phyloP scores from a whole-genome alignment of 345 rosid species.

The Laguncularia racemosa region DNA sequence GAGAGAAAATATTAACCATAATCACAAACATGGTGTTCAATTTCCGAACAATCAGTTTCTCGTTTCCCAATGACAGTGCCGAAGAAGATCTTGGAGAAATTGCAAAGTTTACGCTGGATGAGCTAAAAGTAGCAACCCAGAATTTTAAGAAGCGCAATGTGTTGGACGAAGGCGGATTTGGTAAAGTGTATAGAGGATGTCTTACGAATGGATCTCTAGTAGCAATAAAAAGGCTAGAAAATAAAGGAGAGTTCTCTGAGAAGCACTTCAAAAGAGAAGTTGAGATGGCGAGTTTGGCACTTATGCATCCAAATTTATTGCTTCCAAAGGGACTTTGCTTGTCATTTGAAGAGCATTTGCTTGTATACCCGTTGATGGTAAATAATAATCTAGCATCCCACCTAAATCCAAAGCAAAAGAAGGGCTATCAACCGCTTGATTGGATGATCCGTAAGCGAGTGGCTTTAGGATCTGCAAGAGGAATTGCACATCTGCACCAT shows the following conservation, averaged over 20 bases:
- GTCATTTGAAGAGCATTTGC: background rate
- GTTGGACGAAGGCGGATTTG: background rate
- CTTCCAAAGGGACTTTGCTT: conserved; percentile 4
- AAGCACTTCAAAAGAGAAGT: background rate
- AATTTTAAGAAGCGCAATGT: conserved; percentile 2
- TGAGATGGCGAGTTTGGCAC: conserved; percentile 2
- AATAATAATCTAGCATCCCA: background rate
- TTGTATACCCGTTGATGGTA: conserved; percentile 8
- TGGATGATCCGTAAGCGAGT: background rate
- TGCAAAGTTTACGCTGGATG: conserved; percentile 1
- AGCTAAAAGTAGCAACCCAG: conserved; percentile 3
- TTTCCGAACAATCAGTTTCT: no score
- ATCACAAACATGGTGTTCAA: no score
- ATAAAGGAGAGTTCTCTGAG: no score
- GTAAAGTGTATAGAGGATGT: background rate
- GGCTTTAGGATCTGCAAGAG: no score
- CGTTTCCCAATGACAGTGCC: no score
- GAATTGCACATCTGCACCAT: no score
- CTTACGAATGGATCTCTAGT: conserved; percentile 1
- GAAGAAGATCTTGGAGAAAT: no score
- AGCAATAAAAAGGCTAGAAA: background rate
- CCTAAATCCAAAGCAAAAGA: background rate
- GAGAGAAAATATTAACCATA: no score
- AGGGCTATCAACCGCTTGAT: background rate
- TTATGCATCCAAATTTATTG: conserved; percentile 7